Evolutionary conservation across 2,329 filamentous ascomycete genomes (phyloP).

Genomic region (Plenodomus biglobosus): DNA sequence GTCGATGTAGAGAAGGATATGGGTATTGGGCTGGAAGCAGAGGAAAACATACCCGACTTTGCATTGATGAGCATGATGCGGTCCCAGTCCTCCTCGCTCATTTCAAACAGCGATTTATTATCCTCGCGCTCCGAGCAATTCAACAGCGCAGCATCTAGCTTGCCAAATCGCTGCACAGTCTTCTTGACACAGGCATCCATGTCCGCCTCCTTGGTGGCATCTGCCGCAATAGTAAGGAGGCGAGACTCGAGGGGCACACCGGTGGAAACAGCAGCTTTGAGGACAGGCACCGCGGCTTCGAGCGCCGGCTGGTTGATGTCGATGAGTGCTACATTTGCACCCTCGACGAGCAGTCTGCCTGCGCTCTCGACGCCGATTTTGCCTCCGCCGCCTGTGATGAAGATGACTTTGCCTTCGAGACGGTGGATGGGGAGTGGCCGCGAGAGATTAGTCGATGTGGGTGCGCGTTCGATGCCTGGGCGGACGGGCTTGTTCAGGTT

Average conservation of each 20-base stretch:
- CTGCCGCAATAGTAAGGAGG: conserved; percentile 37
- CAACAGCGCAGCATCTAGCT: conserved; percentile 32
- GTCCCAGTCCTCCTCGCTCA: conserved; percentile 41
- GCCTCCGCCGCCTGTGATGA: conserved; percentile 39
- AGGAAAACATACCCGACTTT: conserved; percentile 35
- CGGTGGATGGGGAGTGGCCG: conserved; percentile 34
- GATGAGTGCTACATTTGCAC: conserved; percentile 42
- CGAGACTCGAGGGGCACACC: conserved; percentile 28
- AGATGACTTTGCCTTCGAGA: conserved; percentile 34
- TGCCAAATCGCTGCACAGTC: conserved; percentile 30
- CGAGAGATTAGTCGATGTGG: conserved; percentile 30
- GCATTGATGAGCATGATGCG: conserved; percentile 43
- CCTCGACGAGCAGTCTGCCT: conserved; percentile 40
- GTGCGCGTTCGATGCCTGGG: conserved; percentile 28
- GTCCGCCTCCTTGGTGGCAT: conserved; percentile 39
- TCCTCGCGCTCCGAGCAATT: conserved; percentile 32
- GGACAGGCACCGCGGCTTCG: conserved; percentile 26
- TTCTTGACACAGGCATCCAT: conserved; percentile 29
- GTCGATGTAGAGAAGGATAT: conserved; percentile 11
- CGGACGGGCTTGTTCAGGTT: conserved; percentile 28
- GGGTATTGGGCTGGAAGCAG: not conserved
- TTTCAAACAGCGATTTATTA: conserved; percentile 41
- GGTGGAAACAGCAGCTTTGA: conserved; percentile 28
- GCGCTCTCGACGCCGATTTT: conserved; percentile 42
- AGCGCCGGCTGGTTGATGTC: conserved; percentile 37